Evolutionary conservation across 225 moss, liverwort and hornwort species (phyloP).

Genomic region (Pleurozium schreberi): DNA sequence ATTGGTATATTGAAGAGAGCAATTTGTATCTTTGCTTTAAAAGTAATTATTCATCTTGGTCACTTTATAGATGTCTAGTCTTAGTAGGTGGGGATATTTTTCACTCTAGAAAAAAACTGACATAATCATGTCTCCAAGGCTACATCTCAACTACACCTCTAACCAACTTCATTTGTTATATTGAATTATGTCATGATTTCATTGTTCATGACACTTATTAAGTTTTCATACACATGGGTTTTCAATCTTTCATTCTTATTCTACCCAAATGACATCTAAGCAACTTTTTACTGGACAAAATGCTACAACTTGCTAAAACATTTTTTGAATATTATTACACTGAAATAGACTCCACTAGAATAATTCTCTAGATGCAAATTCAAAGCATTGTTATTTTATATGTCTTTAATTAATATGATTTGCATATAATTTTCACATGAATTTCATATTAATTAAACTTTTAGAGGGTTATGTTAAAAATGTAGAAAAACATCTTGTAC

Average conservation of each 20-base stretch:
- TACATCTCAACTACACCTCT: neutral
- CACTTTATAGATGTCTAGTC: too few relatives aligned
- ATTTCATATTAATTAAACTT: neutral
- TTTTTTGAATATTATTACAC: neutral
- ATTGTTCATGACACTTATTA: neutral
- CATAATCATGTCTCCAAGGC: too few relatives aligned
- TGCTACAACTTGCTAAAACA: neutral
- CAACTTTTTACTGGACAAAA: neutral
- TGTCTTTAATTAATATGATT: neutral
- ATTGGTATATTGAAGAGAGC: too few relatives aligned
- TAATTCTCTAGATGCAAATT: neutral
- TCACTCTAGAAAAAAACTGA: fast-evolving
- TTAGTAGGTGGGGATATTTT: neutral
- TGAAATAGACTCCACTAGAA: neutral
- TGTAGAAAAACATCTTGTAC: fast-evolving
- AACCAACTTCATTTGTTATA: neutral
- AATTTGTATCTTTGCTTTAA: neutral
- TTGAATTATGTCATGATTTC: fast-evolving
- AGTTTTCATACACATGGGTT: fast-evolving
- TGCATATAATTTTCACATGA: neutral
- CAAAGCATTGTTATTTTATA: neutral
- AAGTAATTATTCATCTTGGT: fast-evolving
- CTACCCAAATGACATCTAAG: neutral
- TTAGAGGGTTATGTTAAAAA: neutral
- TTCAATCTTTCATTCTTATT: neutral